These are phyloP conservation scores for Hanseniaspora uvarum DNA, from an alignment of 1,139 yeast species.

Conservation along the genomic window DNA sequence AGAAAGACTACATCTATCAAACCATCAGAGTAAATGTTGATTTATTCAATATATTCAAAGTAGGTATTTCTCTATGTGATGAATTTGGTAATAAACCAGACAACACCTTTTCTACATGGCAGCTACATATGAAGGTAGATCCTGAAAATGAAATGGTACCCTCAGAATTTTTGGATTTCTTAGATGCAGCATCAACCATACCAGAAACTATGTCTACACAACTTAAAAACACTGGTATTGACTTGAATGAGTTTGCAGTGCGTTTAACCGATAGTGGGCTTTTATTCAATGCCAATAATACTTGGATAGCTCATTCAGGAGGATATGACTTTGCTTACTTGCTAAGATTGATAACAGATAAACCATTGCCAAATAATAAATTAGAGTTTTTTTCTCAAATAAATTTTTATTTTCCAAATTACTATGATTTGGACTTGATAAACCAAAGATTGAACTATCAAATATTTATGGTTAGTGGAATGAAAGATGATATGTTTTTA, in stretches of 20 bases:
- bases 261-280: conserved; percentile 78
- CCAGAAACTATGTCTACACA: conserved; percentile 57
- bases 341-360: conserved; percentile 64
- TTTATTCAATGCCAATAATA: conserved; percentile 57
- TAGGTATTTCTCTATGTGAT: conserved; percentile 78
- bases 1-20: conserved; percentile 90
- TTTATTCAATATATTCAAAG: conserved; percentile 71
- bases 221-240: conserved; percentile 50
- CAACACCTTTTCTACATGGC: conserved; percentile 76
- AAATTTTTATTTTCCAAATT: conserved; percentile 63
- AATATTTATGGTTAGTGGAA: conserved; percentile 13
- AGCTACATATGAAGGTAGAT: conserved; percentile 82
- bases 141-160: conserved; percentile 63
- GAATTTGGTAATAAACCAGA: conserved; percentile 67
- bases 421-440: conserved; percentile 74
- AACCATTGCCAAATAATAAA: conserved; percentile 70
- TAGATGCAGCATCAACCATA: conserved; percentile 76
- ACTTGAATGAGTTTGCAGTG: conserved; percentile 72
- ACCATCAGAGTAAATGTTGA: conserved; percentile 88
- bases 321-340: conserved; percentile 94
- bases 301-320: conserved; percentile 88
- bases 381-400: conserved; percentile 69
- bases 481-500: conserved; percentile 21
- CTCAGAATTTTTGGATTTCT: conserved; percentile 61
- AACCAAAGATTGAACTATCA: conserved; percentile 41